Evolutionary conservation across 257 asterid genomes (phyloP), one percentile per base, ranked within the genome.

Genomic region (Fraxinus anomala): DNA sequence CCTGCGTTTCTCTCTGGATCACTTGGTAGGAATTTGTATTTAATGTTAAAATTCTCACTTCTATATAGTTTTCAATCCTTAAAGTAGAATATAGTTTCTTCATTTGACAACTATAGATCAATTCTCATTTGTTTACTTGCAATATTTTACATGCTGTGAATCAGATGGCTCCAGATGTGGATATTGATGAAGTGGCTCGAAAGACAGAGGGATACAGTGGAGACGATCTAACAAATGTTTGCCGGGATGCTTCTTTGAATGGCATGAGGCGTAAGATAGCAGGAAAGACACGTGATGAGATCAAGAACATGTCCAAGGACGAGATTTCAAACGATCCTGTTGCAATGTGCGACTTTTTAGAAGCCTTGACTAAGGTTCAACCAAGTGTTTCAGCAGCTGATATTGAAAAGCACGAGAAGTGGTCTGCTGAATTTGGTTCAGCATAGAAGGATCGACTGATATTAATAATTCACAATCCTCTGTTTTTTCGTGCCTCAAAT

Each of bases 161-260:
- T 72, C 89, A 93, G 98, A 93, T 96, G n/a, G 93, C 98, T 51
- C 76, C 88, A n/a, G 98, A 96, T 84, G 98, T 93, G 73, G 98
- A 93, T 75, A 88, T 89, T 7, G 98, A 96, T 59, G 98, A 91
- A 74, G 98, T 96, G 40, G 98, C 99, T 73, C 96, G 98, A 5
- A 79, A 47, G 75, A 96, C 97, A 19, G 97, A 96, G 86, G 99
- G 99, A 49, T 96, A 96, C 90, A 93, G 99, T 82, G 98, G 99
- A 70, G 98, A 96, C 8, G 99, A 96, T 81, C 87, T 96, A 21
- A 96, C 99, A 80, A 96, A 96, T 66, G 97, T 96, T 72, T 94
- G 98, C 73, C 87, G 98, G 3, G 98, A 94, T 68, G 98, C 98
- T 72, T 95, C 98, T 67, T 74, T 95, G 79, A 95, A 95, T 76